Evolutionary conservation across 192 early-diverging fungal genomes (phyloP).

Genomic region (Phlyctochytrium bullatum): DNA sequence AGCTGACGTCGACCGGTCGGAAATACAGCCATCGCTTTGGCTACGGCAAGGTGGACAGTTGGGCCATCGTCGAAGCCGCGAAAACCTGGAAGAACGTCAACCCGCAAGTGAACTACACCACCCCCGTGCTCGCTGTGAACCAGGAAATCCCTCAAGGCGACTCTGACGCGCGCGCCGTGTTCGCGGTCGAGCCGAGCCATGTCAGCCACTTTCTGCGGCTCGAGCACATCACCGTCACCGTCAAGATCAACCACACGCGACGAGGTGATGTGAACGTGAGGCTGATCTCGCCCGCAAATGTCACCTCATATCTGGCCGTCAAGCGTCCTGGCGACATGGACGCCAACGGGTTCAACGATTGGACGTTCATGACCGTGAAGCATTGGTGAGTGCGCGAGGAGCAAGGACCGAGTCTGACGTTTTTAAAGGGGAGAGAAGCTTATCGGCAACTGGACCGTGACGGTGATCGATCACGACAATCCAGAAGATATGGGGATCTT

Average conservation of each 20-base stretch:
- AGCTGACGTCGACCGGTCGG: slow-evolving; percentile 62
- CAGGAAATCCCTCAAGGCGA: slow-evolving; percentile 50
- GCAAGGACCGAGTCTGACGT: background rate
- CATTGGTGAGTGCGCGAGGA: slow-evolving; percentile 73
- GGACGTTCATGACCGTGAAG: slow-evolving; percentile 95
- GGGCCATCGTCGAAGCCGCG: slow-evolving; percentile 74
- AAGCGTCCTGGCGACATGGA: slow-evolving; percentile 64
- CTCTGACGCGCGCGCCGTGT: slow-evolving; percentile 4
- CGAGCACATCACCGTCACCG: slow-evolving; percentile 87
- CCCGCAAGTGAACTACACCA: slow-evolving; percentile 59
- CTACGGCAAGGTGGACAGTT: slow-evolving; percentile 88
- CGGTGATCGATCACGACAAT: slow-evolving; percentile 28
- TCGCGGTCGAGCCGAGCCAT: background rate
- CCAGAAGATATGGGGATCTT: slow-evolving; percentile 26
- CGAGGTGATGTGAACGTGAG: slow-evolving; percentile 86
- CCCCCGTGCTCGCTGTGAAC: slow-evolving; percentile 38
- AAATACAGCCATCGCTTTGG: slow-evolving; percentile 91
- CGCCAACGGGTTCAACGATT: slow-evolving; percentile 69
- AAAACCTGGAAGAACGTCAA: slow-evolving; percentile 63
- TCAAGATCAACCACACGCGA: slow-evolving; percentile 74
- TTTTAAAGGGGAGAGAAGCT: slow-evolving; percentile 81
- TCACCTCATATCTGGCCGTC: slow-evolving; percentile 67
- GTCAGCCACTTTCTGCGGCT: slow-evolving; percentile 47
- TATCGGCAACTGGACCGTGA: slow-evolving; percentile 73
- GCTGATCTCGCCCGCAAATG: slow-evolving; percentile 69